Evolutionary conservation across 352 stramenopile species (phyloP).

Genomic region (Globisporangium ultimum): DNA sequence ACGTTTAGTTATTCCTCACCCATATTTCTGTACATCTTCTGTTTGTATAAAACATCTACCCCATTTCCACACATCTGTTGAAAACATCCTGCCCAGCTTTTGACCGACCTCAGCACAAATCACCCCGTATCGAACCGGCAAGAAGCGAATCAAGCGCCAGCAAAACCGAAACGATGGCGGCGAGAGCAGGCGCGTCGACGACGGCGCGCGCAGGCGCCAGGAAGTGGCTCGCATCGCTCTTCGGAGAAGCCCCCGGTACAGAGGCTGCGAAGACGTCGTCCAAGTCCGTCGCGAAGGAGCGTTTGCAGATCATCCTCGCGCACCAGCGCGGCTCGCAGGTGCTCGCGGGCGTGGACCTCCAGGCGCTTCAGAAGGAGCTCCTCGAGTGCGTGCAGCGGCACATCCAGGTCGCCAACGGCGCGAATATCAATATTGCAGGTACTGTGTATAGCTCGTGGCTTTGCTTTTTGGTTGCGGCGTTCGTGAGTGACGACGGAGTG

Average conservation of each 20-base stretch:
- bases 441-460: not conserved
- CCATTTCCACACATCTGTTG: too few species aligned
- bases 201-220: conserved; percentile 52
- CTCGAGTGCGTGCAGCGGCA: conserved; percentile 86
- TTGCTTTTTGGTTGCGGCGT: not conserved
- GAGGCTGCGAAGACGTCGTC: conserved; percentile 32
- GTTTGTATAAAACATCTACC: too few species aligned
- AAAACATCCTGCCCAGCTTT: too few species aligned
- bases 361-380: conserved; percentile 75
- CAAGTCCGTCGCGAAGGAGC: conserved; percentile 85
- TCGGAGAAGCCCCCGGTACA: conserved; percentile 41
- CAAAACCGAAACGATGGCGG: conserved; percentile 26
- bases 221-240: conserved; percentile 80
- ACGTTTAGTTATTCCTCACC: too few species aligned
- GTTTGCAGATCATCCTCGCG: conserved; percentile 87
- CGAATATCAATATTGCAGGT: conserved; percentile 89
- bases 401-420: conserved; percentile 82
- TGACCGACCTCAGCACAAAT: too few species aligned
- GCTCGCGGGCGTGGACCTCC: conserved; percentile 79
- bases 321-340: conserved; percentile 84
- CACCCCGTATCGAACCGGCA: too few species aligned
- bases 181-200: conserved; percentile 36
- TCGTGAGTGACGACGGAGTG: not conserved
- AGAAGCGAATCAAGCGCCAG: not conserved
- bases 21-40: too few species aligned